phyloP scores from a whole-genome alignment of 129 eudicot genomes.

The Arctium minus region DNA sequence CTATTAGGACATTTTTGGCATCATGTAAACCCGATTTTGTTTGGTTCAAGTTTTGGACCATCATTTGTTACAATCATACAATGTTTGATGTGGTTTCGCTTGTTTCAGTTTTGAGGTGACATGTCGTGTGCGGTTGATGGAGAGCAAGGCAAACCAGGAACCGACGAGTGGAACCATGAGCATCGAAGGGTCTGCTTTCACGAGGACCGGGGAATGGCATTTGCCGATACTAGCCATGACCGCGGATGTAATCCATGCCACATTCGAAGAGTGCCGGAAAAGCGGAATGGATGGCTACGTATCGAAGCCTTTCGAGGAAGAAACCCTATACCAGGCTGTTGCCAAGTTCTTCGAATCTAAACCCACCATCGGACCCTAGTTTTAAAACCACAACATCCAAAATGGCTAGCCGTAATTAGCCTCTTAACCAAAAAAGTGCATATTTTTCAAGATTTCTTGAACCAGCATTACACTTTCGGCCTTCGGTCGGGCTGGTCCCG shows the following conservation, averaged over 20 bases:
- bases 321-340: constrained; percentile 67
- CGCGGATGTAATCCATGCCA: constrained; percentile 88
- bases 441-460: background rate
- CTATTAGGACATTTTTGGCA: background rate
- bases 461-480: background rate
- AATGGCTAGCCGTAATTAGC: background rate
- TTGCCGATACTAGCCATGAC: constrained; percentile 89
- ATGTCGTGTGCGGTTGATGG: constrained; percentile 53
- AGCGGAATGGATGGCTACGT: constrained; percentile 88
- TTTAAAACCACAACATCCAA: background rate
- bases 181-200: background rate
- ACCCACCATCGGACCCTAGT: background rate
- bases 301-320: constrained; percentile 79
- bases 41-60: background rate
- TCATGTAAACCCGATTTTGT: no score
- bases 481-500: background rate
- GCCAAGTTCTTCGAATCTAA: constrained; percentile 72
- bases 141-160: constrained; percentile 41
- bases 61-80: background rate
- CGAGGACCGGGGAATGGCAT: constrained; percentile 38
- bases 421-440: background rate
- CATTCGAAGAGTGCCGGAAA: constrained; percentile 62
- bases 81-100: background rate
- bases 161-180: constrained; percentile 1
- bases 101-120: constrained; percentile 77